Conservation (phyloP, 805 yeast genomes). For the Wickerhamomyces hampshirensis region DNA sequence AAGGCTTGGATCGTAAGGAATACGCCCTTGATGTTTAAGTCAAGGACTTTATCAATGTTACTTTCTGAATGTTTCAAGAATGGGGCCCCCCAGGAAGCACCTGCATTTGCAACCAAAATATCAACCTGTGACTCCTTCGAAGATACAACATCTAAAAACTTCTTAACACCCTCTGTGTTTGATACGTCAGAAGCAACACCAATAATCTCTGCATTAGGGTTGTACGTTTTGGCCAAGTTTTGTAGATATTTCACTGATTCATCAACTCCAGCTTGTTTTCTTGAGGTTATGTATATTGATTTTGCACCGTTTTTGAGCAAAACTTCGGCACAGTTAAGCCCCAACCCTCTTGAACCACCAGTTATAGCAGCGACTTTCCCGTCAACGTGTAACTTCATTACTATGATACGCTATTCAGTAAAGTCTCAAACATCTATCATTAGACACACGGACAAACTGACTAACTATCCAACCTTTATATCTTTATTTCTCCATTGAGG, state of each 20-base stretch:
- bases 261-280: slow-evolving; percentile 57
- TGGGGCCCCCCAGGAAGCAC: slow-evolving; percentile 74
- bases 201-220: slow-evolving; percentile 27
- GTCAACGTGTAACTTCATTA: slow-evolving; percentile 35
- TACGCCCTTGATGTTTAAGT: slow-evolving; percentile 63
- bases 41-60: slow-evolving; percentile 59
- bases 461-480: no score
- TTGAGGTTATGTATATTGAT: slow-evolving; percentile 56
- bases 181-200: slow-evolving; percentile 58
- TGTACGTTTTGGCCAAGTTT: slow-evolving; percentile 23
- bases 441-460: no score
- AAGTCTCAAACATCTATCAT: no score
- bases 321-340: slow-evolving; percentile 62
- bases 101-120: slow-evolving; percentile 72
- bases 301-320: slow-evolving; percentile 58
- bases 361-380: slow-evolving; percentile 66
- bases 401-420: no score
- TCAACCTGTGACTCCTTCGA: slow-evolving; percentile 42
- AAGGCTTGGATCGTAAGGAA: slow-evolving; percentile 61
- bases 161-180: slow-evolving; percentile 40
- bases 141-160: slow-evolving; percentile 37
- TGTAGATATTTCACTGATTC: slow-evolving; percentile 42
- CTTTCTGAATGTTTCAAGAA: slow-evolving; percentile 54
- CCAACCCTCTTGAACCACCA: slow-evolving; percentile 76
- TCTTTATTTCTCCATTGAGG: no score